These are phyloP conservation scores for Kickxella alabastrina DNA, from an alignment of 192 early-diverging fungal species.

Conservation along the genomic window DNA sequence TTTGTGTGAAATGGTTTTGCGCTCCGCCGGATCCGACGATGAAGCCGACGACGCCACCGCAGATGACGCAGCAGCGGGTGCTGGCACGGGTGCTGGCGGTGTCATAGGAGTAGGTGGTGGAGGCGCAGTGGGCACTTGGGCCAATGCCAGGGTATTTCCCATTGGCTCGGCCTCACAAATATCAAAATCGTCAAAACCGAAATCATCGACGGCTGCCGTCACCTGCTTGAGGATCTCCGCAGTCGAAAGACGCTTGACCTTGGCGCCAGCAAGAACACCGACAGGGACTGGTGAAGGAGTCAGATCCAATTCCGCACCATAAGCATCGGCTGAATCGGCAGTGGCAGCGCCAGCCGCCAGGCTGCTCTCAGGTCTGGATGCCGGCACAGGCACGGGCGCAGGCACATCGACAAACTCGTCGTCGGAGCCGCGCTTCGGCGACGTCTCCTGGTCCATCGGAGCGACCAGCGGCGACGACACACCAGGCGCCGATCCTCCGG, in stretches of 20 bases:
- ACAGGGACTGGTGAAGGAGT: no score
- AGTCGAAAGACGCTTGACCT: constrained; percentile 35
- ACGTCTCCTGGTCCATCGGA: background rate
- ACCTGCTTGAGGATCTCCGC: constrained; percentile 49
- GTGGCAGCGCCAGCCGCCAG: background rate
- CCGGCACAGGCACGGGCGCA: no score
- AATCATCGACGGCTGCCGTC: constrained; percentile 39
- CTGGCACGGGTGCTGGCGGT: background rate
- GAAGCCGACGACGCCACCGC: background rate
- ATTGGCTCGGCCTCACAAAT: constrained; percentile 4
- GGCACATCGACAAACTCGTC: background rate
- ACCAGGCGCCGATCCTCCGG: constrained; percentile 10
- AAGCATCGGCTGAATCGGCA: background rate
- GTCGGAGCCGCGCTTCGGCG: no score
- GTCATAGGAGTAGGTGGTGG: no score
- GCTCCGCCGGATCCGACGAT: constrained; percentile 5
- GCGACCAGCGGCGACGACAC: constrained; percentile 39
- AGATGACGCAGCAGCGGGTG: background rate
- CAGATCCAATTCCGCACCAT: background rate
- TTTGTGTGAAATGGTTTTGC: constrained; percentile 38
- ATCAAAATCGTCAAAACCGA: constrained; percentile 44
- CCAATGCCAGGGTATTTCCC: background rate
- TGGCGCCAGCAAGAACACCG: background rate
- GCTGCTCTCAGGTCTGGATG: no score
- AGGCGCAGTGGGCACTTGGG: no score